phyloP scores from a whole-genome alignment of 139 green algal genomes.

The Tetradesmus lagerheimii region DNA sequence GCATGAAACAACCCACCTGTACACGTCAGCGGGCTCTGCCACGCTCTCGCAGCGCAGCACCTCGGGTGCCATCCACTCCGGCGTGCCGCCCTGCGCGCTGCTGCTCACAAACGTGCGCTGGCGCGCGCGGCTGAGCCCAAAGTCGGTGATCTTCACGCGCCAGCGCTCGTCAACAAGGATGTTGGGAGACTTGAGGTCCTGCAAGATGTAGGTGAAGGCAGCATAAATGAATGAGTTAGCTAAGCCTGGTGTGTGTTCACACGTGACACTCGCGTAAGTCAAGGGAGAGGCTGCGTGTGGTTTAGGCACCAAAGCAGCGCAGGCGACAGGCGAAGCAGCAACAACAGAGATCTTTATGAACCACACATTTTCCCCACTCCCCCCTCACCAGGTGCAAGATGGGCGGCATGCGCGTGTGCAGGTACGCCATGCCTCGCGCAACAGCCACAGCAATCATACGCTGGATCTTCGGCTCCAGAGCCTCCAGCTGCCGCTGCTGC shows the following conservation, averaged over 20 bases:
- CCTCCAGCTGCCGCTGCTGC: constrained; percentile 31
- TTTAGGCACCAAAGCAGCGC: too few species aligned
- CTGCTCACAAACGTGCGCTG: constrained; percentile 55
- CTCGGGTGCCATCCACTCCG: constrained; percentile 92
- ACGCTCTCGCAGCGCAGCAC: constrained; percentile 59
- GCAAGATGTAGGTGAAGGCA: too few species aligned
- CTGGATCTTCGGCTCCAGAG: constrained; percentile 55
- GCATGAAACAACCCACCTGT: constrained; percentile 17
- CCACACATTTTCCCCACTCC: too few species aligned
- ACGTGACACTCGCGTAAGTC: too few species aligned
- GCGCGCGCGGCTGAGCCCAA: constrained; percentile 68
- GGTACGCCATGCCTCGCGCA: constrained; percentile 81
- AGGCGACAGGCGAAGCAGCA: too few species aligned
- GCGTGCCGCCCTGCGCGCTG: constrained; percentile 56
- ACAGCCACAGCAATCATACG: constrained; percentile 68
- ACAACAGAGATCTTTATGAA: too few species aligned
- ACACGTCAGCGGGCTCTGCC: constrained; percentile 53
- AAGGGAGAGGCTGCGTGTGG: too few species aligned
- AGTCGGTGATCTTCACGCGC: constrained; percentile 84
- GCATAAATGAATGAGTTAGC: too few species aligned
- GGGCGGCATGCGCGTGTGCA: constrained; percentile 83
- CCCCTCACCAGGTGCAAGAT: constrained; percentile 81
- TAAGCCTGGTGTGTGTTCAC: too few species aligned
- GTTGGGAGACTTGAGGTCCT: constrained; percentile 86
- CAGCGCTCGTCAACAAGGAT: constrained; percentile 83